Conservation (phyloP, 148 eudicot species). For the Chenopodium quinoa region DNA sequence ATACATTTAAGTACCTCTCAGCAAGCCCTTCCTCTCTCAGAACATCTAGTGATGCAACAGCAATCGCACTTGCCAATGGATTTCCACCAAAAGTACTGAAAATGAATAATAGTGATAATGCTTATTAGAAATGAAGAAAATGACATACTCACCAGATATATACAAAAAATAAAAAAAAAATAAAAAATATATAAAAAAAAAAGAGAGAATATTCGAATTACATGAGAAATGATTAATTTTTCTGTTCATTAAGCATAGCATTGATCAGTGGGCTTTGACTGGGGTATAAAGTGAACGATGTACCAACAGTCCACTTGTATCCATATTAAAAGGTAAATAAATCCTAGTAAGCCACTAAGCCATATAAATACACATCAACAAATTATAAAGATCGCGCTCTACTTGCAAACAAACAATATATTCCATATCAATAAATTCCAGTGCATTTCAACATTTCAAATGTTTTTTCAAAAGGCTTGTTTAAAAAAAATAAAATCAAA, state of each 20-base stretch:
- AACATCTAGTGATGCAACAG: conserved; percentile 86
- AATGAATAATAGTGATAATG: conserved; percentile 15
- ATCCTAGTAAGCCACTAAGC: background rate
- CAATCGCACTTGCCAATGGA: conserved; percentile 95
- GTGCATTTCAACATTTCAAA: background rate
- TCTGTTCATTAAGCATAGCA: background rate
- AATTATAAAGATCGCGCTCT: background rate
- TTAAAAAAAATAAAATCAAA: too few relatives aligned
- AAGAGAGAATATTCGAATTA: background rate
- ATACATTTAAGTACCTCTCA: conserved; percentile 55
- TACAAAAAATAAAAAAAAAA: background rate
- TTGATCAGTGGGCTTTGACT: background rate
- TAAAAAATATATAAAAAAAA: background rate
- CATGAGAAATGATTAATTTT: background rate
- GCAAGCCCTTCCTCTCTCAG: conserved; percentile 76
- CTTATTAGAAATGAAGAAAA: background rate
- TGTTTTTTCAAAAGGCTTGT: background rate
- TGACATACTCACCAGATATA: background rate
- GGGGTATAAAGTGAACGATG: background rate
- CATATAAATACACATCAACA: background rate
- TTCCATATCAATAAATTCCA: background rate
- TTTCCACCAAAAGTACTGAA: conserved; percentile 98
- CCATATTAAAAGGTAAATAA: background rate
- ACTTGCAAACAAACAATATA: background rate
- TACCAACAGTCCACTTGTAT: background rate